Base-by-base conservation (phyloP, 805 yeast genomes). In the Pichia thaimueangensis region DNA sequence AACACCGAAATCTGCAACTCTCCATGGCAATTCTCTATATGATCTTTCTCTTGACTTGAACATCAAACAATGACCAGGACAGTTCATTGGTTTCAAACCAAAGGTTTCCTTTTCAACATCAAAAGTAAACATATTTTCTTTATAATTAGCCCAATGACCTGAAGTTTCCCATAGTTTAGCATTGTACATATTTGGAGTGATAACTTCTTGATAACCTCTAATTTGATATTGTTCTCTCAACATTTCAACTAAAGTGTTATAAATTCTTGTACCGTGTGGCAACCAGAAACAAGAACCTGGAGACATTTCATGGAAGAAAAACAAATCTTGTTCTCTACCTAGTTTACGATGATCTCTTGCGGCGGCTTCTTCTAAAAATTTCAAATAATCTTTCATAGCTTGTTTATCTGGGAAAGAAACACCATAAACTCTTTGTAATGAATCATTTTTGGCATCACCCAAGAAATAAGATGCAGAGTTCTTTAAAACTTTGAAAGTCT, bases 251-350 rank as follows among this genome's bases (percentile, higher is more conserved):
- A 93, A 73, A 46, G 86, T 78, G 67, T 86, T 86, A 76, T 93
- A 93, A 61, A 93, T 93, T 70, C 97, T 84, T 37, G 99, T 81
- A 68, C 99, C 99, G 60, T 91, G 98, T 39, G 99, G 99, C 57
- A 93, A 76, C 97, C 97, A 93, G 79, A 93, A 93, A 47, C 95
- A 89, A 31, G 94, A 80, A 52, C 99, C 99, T 42, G 99, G 99
- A 16, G 96, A 86, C 83, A 91, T 69, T 67, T 93, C 98, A 66
- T 93, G 80, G 78, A 93, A 93, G 68, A 82, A 78, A 70, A 89
- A 93, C 59, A 93, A 75, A 62, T 93, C 97, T 70, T 93, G 98
- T 58, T 93, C 97, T 58, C 71, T 83, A 64, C 99, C 99, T 53
- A 93, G 82, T 68, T 82, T 89, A 69, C 99, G 80, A 68, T 93